phyloP scores from a whole-genome alignment of 2,329 filamentous ascomycete genomes.

The Gnomoniopsis smithogilvyi region DNA sequence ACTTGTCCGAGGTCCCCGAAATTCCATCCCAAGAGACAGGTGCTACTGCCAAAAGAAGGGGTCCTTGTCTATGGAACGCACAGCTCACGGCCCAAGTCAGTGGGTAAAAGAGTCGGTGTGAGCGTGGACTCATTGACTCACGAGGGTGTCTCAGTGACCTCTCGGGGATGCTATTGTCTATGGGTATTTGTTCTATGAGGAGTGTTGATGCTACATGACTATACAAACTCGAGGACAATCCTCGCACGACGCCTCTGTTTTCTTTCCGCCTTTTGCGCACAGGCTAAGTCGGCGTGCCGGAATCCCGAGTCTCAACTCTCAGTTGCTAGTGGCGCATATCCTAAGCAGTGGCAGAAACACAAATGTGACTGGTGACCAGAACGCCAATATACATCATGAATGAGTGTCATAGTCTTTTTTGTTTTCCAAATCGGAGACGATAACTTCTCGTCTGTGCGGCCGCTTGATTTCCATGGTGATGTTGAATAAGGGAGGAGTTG shows the following conservation, averaged over 20 bases:
- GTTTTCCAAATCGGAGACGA: too few relatives aligned
- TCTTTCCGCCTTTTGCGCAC: background rate
- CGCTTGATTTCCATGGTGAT: too few relatives aligned
- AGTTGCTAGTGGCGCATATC: background rate
- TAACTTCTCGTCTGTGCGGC: too few relatives aligned
- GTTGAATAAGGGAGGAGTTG: background rate
- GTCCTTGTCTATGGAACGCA: background rate
- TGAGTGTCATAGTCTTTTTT: background rate
- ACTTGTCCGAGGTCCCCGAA: background rate
- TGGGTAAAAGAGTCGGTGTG: background rate
- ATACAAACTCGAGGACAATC: background rate
- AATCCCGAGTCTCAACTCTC: background rate
- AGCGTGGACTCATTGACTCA: background rate
- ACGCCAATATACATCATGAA: background rate
- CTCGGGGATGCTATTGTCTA: background rate
- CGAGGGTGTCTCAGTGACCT: background rate
- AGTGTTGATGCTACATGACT: background rate
- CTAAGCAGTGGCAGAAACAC: background rate
- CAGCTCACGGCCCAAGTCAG: background rate
- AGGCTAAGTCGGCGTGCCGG: background rate
- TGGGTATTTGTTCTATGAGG: conserved; percentile 2
- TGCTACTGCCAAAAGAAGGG: background rate
- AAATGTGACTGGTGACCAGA: background rate
- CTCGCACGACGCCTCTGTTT: background rate
- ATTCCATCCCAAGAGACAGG: background rate